Evolutionary conservation across 192 early-diverging fungal genomes (phyloP).

Genomic region (Lunasporangiospora selenospora): DNA sequence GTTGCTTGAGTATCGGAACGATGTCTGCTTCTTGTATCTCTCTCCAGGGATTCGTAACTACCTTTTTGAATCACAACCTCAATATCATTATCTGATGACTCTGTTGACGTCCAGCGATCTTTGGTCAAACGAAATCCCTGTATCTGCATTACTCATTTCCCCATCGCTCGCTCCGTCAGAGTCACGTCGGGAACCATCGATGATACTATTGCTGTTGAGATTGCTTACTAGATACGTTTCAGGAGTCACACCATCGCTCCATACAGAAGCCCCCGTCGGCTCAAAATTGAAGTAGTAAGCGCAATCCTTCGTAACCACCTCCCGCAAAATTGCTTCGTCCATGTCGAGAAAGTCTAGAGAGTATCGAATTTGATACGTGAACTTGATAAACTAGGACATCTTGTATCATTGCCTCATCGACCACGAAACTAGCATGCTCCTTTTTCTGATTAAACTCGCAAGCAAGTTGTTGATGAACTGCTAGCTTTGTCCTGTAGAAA

Average conservation of each 20-base stretch:
- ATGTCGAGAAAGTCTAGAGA: neutral
- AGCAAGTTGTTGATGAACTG: conserved; percentile 6
- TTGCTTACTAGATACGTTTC: neutral
- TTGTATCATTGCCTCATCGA: conserved; percentile 7
- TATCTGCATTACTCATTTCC: neutral
- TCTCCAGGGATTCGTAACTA: no score
- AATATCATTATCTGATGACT: no score
- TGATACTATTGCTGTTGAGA: no score
- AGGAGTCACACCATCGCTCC: neutral
- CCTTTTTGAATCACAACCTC: no score
- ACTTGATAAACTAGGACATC: conserved; percentile 1
- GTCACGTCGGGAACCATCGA: neutral
- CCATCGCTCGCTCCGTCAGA: neutral
- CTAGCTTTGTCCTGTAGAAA: neutral
- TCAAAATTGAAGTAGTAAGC: conserved; percentile 8
- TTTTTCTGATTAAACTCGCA: conserved; percentile 8
- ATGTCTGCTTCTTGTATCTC: no score
- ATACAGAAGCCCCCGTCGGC: conserved; percentile 5
- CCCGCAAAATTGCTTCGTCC: conserved; percentile 1
- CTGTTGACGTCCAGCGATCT: no score
- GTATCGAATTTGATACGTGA: neutral
- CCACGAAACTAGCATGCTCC: conserved; percentile 11
- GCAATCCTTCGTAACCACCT: conserved; percentile 2
- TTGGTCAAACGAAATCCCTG: neutral
- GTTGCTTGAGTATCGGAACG: no score